A percentile compares a stretch with the other conserved stretches of the same genome.
These are phyloP conservation scores for Xylariaceae sp. DNA, from an alignment of 2,329 filamentous ascomycete genomes.

Conservation along the genomic window DNA sequence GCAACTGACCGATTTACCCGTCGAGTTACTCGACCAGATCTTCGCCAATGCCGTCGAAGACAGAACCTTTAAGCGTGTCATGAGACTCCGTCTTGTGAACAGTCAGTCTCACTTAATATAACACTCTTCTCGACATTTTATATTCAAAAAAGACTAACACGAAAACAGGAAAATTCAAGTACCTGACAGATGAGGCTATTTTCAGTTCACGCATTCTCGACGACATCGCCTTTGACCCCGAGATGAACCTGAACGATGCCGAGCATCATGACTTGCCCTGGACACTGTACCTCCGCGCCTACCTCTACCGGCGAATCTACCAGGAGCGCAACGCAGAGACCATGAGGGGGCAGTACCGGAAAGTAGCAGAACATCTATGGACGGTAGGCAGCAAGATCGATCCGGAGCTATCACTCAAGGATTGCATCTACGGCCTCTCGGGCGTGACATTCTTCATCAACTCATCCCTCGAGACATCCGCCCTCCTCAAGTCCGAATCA, in stretches of 20 bases:
- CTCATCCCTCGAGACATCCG: constrained; percentile 17
- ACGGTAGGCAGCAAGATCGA: constrained; percentile 17
- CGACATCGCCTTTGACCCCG: constrained; percentile 18
- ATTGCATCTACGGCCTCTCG: constrained; percentile 17
- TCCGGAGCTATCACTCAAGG: constrained; percentile 15
- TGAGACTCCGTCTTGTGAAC: constrained; percentile 21
- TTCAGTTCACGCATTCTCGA: constrained; percentile 19
- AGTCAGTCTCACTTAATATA: constrained; percentile 8
- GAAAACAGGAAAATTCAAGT: constrained; percentile 17
- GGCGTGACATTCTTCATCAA: constrained; percentile 22
- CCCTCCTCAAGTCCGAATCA: constrained; percentile 14
- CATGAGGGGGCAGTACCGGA: constrained; percentile 19
- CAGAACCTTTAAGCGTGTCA: constrained; percentile 21
- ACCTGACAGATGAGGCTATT: constrained; percentile 20
- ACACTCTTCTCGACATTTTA: too few relatives aligned
- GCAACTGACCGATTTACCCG: constrained; percentile 18
- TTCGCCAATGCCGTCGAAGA: constrained; percentile 20
- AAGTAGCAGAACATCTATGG: constrained; percentile 19
- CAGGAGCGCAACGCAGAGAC: constrained; percentile 18
- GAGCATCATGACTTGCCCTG: constrained; percentile 19
- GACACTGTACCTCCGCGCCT: constrained; percentile 17
- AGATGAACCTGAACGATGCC: constrained; percentile 10
- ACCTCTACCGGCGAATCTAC: constrained; percentile 17
- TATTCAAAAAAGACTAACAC: constrained; percentile 2
- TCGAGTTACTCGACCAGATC: constrained; percentile 22